Evolutionary conservation across 2,329 filamentous ascomycete genomes (phyloP).

Genomic region (Pseudogymnoascus pannorum): DNA sequence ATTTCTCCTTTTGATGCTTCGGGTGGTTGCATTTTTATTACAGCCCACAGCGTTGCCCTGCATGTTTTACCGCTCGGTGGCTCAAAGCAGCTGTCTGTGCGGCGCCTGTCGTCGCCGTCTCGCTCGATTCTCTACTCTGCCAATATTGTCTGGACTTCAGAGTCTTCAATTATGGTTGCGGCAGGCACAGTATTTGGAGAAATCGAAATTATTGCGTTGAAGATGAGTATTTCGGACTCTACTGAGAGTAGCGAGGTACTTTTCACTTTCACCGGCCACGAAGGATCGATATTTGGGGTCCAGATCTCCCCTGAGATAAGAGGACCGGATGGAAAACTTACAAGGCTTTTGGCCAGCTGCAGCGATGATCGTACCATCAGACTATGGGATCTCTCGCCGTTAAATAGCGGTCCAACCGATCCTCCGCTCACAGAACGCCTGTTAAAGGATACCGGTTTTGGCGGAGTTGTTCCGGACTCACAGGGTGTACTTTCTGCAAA

Average conservation of each 20-base stretch:
- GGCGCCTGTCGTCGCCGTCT: constrained; percentile 52
- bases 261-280: constrained; percentile 60
- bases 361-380: constrained; percentile 90
- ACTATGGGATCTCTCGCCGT: constrained; percentile 65
- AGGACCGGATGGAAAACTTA: constrained; percentile 31
- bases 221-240: background rate
- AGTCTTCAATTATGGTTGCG: constrained; percentile 61
- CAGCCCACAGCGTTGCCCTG: constrained; percentile 79
- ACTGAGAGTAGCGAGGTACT: constrained; percentile 36
- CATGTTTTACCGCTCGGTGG: constrained; percentile 32
- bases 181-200: constrained; percentile 93
- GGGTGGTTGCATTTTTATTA: constrained; percentile 55
- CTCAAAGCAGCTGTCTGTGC: constrained; percentile 35
- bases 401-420: background rate
- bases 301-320: constrained; percentile 57
- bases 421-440: background rate
- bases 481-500: constrained; percentile 25
- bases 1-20: constrained; percentile 39
- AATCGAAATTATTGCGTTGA: constrained; percentile 84
- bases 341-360: constrained; percentile 75
- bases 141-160: constrained; percentile 56
- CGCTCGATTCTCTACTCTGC: constrained; percentile 86
- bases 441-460: constrained; percentile 56
- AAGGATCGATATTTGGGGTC: constrained; percentile 90
- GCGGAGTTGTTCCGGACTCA: constrained; percentile 19